Conservation (phyloP, 495 filamentous ascomycete genomes). For the Penicillium daleae region DNA sequence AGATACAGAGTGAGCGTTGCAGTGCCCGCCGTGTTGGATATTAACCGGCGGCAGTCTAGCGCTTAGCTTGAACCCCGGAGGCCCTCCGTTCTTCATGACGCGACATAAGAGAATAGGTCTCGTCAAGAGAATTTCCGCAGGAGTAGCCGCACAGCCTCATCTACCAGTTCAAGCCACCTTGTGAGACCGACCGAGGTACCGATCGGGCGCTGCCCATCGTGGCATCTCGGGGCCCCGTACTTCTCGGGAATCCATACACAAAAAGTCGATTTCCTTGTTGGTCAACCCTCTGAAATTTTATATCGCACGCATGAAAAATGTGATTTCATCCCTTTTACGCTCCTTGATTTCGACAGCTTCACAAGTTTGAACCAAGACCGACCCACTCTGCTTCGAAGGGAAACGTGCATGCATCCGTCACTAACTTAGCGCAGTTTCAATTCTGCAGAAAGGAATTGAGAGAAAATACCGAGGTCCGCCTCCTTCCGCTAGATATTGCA, state of each 20-base stretch:
- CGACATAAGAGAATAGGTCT: not conserved
- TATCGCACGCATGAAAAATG: not conserved
- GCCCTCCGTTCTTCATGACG: not conserved
- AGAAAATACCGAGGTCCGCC: not conserved
- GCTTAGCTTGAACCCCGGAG: not conserved
- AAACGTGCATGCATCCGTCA: not conserved
- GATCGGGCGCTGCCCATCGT: not conserved
- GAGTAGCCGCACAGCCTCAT: not conserved
- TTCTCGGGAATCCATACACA: not conserved
- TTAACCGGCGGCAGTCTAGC: not conserved
- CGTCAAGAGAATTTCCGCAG: not conserved
- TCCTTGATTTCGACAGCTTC: not conserved
- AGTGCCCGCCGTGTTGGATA: not conserved
- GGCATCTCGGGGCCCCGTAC: not conserved
- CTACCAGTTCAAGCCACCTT: not conserved
- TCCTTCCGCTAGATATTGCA: not conserved
- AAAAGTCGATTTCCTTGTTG: not conserved
- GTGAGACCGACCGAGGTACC: not conserved
- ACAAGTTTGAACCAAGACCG: not conserved
- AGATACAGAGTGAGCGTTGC: not conserved
- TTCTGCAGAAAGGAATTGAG: constrained; percentile 2
- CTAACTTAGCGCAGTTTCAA: constrained; percentile 2
- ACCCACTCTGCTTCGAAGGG: not conserved
- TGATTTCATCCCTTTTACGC: not conserved
- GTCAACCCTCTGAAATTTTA: not conserved